Evolutionary conservation across 1,284 basidiomycete genomes (phyloP), one percentile per base, ranked within the genome.

Genomic region (Sparassis latifolia): DNA sequence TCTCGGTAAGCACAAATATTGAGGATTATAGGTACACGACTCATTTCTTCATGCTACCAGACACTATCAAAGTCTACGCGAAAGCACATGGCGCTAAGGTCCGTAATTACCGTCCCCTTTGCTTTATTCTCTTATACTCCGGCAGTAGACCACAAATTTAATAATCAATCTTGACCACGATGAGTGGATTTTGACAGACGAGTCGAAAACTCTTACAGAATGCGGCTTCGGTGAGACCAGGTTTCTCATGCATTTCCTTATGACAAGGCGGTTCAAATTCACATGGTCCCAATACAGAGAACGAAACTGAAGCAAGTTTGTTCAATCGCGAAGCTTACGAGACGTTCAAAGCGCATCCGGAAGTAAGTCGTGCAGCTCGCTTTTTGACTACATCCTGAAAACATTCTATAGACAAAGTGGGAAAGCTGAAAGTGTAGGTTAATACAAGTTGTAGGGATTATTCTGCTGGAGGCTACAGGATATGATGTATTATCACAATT

Each of bases 131-230:
- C 20, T 20, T 20, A 20, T 20, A 20, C 20, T 20, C 20, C 20
- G 20, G 20, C 20, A 20, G 33, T 45, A 95, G 92, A 94, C 93
- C 0, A 89, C 86, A 32, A 96, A 97, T 70, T 76, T 97, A 33
- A 96, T 97, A 67, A 95, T 97, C 63, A 97, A 97, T 68, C 77
- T 97, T 50, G 92, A 96, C 64, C 80, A 94, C 61, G 93, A 97
- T 58, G 91, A 96, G 37, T 94, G 92, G 90, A 89, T 96, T 58
- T 69, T 94, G 33, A 70, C 78, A 45, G 84, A 93, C 56, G 82
- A 84, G 38, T 66, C 65, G 10, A 80, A 78, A 62, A 76, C 72
- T 1, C 75, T 97, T 20, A 79, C 75, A 2, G 79, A 84, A 4
- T 69, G 80, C 30, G 90, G 86, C 10, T 81, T 93, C 51, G 88